These are phyloP conservation scores for Nothophoma quercina DNA, from an alignment of 2,329 filamentous ascomycete species.

Conservation along the genomic window DNA sequence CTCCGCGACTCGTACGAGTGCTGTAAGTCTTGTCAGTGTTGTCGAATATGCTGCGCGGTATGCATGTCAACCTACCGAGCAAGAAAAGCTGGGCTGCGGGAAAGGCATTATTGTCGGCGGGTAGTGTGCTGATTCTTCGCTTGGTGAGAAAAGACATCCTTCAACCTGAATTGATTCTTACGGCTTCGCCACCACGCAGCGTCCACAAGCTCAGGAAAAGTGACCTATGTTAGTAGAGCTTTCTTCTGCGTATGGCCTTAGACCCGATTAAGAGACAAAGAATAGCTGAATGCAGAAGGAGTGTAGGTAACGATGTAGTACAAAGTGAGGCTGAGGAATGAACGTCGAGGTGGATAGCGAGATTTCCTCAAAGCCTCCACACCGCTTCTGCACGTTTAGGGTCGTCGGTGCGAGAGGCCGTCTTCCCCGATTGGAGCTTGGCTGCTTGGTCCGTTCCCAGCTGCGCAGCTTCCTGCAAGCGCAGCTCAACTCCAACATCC, in stretches of 20 bases:
- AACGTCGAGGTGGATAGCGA: neutral
- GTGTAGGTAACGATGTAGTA: neutral
- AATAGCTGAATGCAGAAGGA: constrained; percentile 9
- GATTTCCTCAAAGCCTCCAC: neutral
- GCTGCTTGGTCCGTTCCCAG: neutral
- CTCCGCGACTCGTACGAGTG: constrained; percentile 90
- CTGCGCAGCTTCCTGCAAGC: neutral
- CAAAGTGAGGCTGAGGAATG: constrained; percentile 12
- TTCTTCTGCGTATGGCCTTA: constrained; percentile 31
- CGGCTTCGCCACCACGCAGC: constrained; percentile 45
- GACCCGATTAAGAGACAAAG: constrained; percentile 13
- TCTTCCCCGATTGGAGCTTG: constrained; percentile 10
- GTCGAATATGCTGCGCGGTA: no score
- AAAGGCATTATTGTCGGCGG: constrained; percentile 75
- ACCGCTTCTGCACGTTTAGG: constrained; percentile 12
- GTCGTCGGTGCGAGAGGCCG: constrained; percentile 7
- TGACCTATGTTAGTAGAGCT: constrained; percentile 23
- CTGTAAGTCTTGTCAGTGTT: no score
- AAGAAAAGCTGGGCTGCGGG: constrained; percentile 83
- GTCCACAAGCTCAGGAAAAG: constrained; percentile 15
- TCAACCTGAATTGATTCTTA: constrained; percentile 61
- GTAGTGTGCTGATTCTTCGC: constrained; percentile 63
- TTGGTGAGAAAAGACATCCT: constrained; percentile 68
- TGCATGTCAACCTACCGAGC: constrained; percentile 67
- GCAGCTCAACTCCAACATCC: neutral